Evolutionary conservation across 129 eudicot species (phyloP), one percentile per base, ranked within the genome.

Genomic region (Escallonia herrerae): DNA sequence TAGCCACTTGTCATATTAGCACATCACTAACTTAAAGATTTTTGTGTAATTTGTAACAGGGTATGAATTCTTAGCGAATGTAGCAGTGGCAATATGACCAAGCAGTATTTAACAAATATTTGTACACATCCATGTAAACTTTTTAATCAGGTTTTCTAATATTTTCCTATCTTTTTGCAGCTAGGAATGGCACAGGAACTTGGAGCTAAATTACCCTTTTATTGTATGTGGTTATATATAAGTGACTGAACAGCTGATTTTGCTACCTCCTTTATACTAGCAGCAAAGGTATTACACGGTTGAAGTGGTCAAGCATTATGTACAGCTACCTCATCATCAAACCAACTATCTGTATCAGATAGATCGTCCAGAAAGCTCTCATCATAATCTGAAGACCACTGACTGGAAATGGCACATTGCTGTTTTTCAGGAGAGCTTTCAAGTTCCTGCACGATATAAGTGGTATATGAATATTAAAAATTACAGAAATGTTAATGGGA

Each of bases 341-440:
- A 73, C 83, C 79, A 77, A 70, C 88, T 77, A 64, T 82, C 90
- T 44, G 79, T 60, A 11, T 87, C 95, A 4, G 97, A 91, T 41
- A 81, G 63, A 64, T 77, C 97, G 64, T 81, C 77, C 39, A 72
- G 80, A 72, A 83, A 13, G 41, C 42, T 76, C 64, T 91, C 96
- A 58, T 91, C 80, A 68, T 77, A 87, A 56, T 76, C 97, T 8
- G 97, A 90, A 66, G 89, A 90, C 64, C 76, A 73, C 22, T 58
- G 79, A 69, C 82, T 85, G 37, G 81, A 57, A 71, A 78, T 61
- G 55, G 60, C 72, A 79, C 72, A 56, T 64, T 47, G 68, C 51
- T 72, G 80, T 58, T 57, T 81, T 52, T 74, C 63, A 1, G 74
- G 81, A 67, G 80, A 70, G 43, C 71, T 70, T 67, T 85, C 84